Evolutionary conservation across 2,329 filamentous ascomycete genomes (phyloP).

Genomic region (Epichloe coenophiala): DNA sequence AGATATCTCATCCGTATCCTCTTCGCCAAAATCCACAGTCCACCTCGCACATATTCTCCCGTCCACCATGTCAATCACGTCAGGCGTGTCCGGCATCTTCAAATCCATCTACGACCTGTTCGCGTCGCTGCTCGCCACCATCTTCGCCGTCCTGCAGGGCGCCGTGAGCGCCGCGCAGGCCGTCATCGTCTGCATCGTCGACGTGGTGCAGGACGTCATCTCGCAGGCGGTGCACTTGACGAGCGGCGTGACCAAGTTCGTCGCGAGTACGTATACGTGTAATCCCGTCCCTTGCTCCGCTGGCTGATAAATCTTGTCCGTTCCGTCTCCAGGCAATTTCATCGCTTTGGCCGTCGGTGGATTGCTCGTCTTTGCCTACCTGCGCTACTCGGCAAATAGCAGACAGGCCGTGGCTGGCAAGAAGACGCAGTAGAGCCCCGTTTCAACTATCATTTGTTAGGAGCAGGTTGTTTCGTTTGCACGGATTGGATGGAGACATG

Average conservation of each 20-base stretch:
- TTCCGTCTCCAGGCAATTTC: constrained; percentile 19
- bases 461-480: too few species aligned
- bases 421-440: constrained; percentile 15
- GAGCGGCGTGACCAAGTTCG: constrained; percentile 25
- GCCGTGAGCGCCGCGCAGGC: constrained; percentile 20
- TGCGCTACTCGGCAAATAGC: constrained; percentile 21
- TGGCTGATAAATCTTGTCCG: background rate
- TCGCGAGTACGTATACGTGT: constrained; percentile 23
- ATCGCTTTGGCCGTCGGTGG: constrained; percentile 20
- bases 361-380: constrained; percentile 19
- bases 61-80: constrained; percentile 20
- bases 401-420: constrained; percentile 14
- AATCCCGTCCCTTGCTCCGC: too few species aligned
- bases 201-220: constrained; percentile 21
- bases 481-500: too few species aligned
- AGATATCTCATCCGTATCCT: too few species aligned
- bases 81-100: constrained; percentile 24
- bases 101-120: constrained; percentile 29
- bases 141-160: constrained; percentile 20
- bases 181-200: constrained; percentile 24
- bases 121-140: constrained; percentile 22
- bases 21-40: too few species aligned
- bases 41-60: too few species aligned
- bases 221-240: constrained; percentile 23
- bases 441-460: too few species aligned